Evolutionary conservation across 805 yeast species (phyloP).

Genomic region (Nakazawaea peltata): DNA sequence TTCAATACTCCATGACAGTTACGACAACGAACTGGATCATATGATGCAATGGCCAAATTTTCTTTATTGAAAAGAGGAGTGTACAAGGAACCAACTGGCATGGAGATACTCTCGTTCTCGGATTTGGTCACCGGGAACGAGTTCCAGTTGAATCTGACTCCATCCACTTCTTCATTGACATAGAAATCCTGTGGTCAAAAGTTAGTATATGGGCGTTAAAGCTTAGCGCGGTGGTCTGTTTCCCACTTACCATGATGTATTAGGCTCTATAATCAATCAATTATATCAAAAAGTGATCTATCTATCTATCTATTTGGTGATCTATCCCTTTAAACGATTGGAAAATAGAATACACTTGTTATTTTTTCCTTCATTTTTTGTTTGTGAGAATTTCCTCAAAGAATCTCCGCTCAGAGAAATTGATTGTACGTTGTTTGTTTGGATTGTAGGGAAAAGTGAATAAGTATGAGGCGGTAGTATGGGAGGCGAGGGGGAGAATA

Average conservation of each 20-base stretch:
- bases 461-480: too few relatives aligned
- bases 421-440: too few relatives aligned
- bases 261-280: too few relatives aligned
- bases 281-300: too few relatives aligned
- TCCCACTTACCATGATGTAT: constrained; percentile 1
- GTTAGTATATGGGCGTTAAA: too few relatives aligned
- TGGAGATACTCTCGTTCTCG: constrained; percentile 86
- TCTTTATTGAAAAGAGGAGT: constrained; percentile 85
- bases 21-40: constrained; percentile 82
- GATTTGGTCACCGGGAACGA: constrained; percentile 82
- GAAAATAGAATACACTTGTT: not conserved
- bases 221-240: too few relatives aligned
- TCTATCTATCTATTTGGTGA: too few relatives aligned
- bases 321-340: too few relatives aligned
- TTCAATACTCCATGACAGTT: constrained; percentile 82
- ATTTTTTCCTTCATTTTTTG: not conserved
- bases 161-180: constrained; percentile 53
- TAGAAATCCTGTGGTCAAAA: constrained; percentile 40
- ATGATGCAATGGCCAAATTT: constrained; percentile 68
- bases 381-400: too few relatives aligned
- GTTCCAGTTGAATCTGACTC: constrained; percentile 74
- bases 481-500: too few relatives aligned
- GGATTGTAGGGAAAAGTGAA: too few relatives aligned
- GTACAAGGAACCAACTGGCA: constrained; percentile 90
- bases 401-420: too few relatives aligned